Base-by-base conservation (phyloP, 2,329 filamentous ascomycete genomes). In the Alternaria sp. region DNA sequence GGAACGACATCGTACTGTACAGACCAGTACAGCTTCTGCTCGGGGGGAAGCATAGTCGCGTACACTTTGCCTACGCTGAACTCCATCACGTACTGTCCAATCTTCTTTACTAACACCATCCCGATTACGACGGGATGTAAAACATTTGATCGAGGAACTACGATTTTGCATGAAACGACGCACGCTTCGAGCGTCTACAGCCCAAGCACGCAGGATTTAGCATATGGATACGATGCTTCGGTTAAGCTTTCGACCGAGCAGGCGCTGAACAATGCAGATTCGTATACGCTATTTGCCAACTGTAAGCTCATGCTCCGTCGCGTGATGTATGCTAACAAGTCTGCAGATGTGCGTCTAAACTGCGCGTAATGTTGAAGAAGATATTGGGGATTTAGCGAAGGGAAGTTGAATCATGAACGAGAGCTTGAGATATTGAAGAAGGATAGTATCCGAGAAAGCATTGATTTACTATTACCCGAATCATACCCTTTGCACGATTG, bases 261-360 rank as follows among this genome's bases (percentile, higher is more conserved):
- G 69, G 87, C 88, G 51, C 70, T 90, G 8, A 80, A 83, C 68
- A 89, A 91, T 63, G 89, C 89, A n/a, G 89, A 91, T 71, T 85
- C 84, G 0, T 89, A 82, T 69, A 82, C 84, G 7, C 75, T 86
- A 28, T 86, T 82, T 66, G 82, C 85, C 20, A 85, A 86, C 64
- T 83, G 77, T 79, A 71, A 67, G 64, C 11, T 30, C 28, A 72
- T 28, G 0, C 14, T 47, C 8, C 16, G 3, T 30, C 43, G 8
- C 5, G 18, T 46, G 0, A 7, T 20, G 1, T 14, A 5, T 16
- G 14, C 44, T 48, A 16, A 48, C 28, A 3, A 34, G 22, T n/a
- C 0, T 28, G 7, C 2, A 48, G 44, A 16, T 3, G 18, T 48
- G 32, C 28, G 18, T 9, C 30, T 18, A 18, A 20, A 20, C 18